Evolutionary conservation across 306 rosid genomes (phyloP).

Genomic region (Malus fusca): DNA sequence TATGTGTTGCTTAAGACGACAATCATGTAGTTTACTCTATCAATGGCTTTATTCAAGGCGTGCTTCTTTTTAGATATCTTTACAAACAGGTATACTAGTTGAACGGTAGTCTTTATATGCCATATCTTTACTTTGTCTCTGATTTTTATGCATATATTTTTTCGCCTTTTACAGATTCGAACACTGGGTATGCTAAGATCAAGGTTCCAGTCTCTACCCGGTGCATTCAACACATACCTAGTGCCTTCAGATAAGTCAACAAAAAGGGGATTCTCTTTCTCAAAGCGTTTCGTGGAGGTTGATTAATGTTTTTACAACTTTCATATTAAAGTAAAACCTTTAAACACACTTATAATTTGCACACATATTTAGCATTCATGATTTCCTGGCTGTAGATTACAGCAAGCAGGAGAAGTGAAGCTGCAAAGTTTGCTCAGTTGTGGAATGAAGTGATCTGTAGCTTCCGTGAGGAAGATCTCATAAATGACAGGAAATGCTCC

Average conservation of each 20-base stretch:
- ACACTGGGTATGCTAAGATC: constrained; percentile 92
- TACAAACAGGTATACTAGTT: not conserved
- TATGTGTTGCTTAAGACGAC: not conserved
- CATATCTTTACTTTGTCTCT: not conserved
- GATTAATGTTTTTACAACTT: constrained; percentile 13
- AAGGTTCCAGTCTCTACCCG: constrained; percentile 89
- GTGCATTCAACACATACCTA: constrained; percentile 86
- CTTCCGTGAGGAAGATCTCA: constrained; percentile 94
- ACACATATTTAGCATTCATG: constrained; percentile 12
- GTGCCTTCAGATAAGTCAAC: constrained; percentile 81
- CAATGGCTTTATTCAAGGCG: not conserved
- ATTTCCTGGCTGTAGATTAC: constrained; percentile 48
- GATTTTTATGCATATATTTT: constrained; percentile 9
- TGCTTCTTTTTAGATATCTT: not conserved
- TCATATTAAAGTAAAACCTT: not conserved
- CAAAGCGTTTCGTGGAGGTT: constrained; percentile 90
- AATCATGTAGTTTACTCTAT: not conserved
- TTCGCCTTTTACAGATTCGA: constrained; percentile 60
- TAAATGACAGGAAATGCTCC: constrained; percentile 75
- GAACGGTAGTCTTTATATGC: not conserved
- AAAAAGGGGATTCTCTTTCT: constrained; percentile 63
- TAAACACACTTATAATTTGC: not conserved
- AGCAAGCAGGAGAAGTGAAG: constrained; percentile 87
- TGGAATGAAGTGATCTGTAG: constrained; percentile 97
- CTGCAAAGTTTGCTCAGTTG: constrained; percentile 93